Evolutionary conservation across 2,329 filamentous ascomycete genomes (phyloP), one percentile per base, ranked within the genome.

Genomic region (Verticillium nubilum): DNA sequence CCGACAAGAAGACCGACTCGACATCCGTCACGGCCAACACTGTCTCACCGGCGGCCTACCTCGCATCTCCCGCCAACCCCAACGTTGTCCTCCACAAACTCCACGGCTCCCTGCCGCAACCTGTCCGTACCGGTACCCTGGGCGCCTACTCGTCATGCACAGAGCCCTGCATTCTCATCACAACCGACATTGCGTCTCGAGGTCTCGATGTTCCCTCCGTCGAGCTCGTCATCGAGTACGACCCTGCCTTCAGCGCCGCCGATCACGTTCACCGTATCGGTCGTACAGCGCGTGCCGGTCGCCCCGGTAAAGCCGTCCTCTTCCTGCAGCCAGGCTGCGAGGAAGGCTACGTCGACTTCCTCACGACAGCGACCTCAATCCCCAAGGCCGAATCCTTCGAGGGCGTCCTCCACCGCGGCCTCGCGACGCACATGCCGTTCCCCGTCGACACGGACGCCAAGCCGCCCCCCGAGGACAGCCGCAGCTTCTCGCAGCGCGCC

Each of bases 211-310:
- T 99, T 17, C 94, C 94, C 1, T 94, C 95, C 56, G 91, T 99
- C 57, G 95, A 99, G 72, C 82, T 97, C 23, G 92, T 99, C 56
- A 85, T 99, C 59, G 95, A 99, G 73, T 98, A 97, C 71, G 95
- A 99, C 70, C 93, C 95, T 0, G 91, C 95, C 2, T 98, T 98
- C 75, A 92, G 90, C 70, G 87, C 92, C 26, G 90, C 93, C 62
- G 95, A 99, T 72, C 95, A 99, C 72, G 83, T 97, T 7, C 95
- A 99, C 76, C 89, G 95, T 59, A 91, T 98, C 59, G 95, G 95
- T 58, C 90, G 95, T 72, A 99, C 95, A 12, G 95, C 95, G 3
- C 91, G 95, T 80, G 91, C 96, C 1, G 95, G 95, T 17, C 89
- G 91, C 5, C 85, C 94, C 12, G 95, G 95, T 28, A 88, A 93